These are phyloP conservation scores for Vaccinium darrowii DNA, from an alignment of 148 eudicot species.

Conservation along the genomic window DNA sequence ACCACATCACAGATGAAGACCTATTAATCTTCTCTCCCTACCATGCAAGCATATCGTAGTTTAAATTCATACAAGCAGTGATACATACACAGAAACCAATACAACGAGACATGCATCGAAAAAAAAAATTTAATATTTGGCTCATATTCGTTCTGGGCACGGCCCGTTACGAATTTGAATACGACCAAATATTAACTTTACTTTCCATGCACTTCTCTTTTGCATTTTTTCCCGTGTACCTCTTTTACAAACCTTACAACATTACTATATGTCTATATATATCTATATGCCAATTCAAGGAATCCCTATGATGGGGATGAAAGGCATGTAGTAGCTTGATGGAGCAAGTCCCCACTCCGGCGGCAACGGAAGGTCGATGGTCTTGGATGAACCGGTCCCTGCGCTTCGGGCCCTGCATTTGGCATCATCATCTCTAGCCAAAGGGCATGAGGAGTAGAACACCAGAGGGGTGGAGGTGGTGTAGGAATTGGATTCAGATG, in stretches of 20 bases:
- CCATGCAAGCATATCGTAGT: not conserved
- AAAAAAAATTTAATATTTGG: not conserved
- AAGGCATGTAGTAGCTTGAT: conserved; percentile 54
- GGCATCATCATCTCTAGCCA: not conserved
- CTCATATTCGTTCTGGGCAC: not conserved
- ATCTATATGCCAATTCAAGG: conserved; percentile 33
- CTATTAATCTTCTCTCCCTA: not conserved
- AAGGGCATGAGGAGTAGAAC: conserved; percentile 60
- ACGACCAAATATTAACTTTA: not conserved
- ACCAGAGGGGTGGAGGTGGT: conserved; percentile 39
- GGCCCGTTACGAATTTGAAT: not conserved
- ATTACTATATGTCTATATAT: not conserved
- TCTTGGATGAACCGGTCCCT: conserved; percentile 54
- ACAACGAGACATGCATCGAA: not conserved
- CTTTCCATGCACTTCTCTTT: not conserved
- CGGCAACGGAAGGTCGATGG: conserved; percentile 62
- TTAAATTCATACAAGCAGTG: not conserved
- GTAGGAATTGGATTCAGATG: conserved; percentile 27
- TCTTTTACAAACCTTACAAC: not conserved
- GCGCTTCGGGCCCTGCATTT: conserved; percentile 25
- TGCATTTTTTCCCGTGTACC: not conserved
- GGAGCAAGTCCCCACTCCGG: conserved; percentile 81
- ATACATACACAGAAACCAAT: not conserved
- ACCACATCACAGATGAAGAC: not conserved
- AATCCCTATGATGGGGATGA: conserved; percentile 76